Conservation (phyloP, 345 rosid species). For the Reutealis trisperma region DNA sequence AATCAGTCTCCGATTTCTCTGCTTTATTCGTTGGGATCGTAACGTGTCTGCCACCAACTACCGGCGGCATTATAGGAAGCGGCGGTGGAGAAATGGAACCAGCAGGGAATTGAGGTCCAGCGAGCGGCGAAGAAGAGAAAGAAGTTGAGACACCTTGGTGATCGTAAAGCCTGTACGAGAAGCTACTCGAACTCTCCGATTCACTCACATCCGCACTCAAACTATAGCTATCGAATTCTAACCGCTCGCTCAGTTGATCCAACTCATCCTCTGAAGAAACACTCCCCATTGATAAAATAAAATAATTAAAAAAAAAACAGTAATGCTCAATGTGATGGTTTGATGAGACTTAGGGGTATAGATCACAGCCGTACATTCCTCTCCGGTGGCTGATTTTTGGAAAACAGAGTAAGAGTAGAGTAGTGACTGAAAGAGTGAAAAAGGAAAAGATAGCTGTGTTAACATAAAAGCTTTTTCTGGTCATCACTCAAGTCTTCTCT, state of each 20-base stretch:
- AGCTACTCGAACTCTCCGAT: conserved; percentile 34
- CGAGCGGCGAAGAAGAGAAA: conserved; percentile 21
- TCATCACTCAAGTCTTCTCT: not conserved
- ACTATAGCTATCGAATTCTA: conserved; percentile 29
- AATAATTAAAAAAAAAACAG: not conserved
- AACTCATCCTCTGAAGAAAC: conserved; percentile 31
- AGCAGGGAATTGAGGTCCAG: not conserved
- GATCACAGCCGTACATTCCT: conserved; percentile 1
- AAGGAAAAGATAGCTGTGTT: not conserved
- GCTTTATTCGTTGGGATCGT: conserved; percentile 5
- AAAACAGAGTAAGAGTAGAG: not conserved
- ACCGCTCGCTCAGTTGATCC: conserved; percentile 30
- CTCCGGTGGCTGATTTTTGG: not conserved
- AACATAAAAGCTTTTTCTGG: not conserved
- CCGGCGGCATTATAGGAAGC: conserved; percentile 29
- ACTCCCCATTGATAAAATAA: conserved; percentile 23
- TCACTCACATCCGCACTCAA: conserved; percentile 40
- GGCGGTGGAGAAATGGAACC: conserved; percentile 3
- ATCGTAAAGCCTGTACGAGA: conserved; percentile 13
- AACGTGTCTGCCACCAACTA: conserved; percentile 21
- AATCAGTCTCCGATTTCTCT: conserved; percentile 18
- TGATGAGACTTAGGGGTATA: not conserved
- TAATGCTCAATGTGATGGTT: not conserved
- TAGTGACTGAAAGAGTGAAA: conserved; percentile 5
- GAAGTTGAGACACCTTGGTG: conserved; percentile 16